These are phyloP conservation scores for Ophiosphaerella korrae DNA, from an alignment of 2,329 filamentous ascomycete species.

Conservation along the genomic window DNA sequence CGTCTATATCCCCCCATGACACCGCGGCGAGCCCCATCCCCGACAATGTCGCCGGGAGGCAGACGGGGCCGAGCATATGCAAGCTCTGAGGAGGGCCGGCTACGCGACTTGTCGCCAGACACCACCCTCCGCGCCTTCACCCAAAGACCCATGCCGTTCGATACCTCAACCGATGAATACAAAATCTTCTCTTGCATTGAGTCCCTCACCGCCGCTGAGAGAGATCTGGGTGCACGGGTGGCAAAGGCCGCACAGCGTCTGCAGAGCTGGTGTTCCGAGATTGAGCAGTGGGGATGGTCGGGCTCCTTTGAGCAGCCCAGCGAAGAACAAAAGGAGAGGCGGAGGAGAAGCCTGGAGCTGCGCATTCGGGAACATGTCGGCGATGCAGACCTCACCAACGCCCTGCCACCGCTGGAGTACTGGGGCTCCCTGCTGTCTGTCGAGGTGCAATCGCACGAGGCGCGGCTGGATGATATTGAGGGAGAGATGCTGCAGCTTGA, in stretches of 20 bases:
- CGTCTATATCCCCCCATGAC: constrained; percentile 39
- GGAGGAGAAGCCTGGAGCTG: constrained; percentile 37
- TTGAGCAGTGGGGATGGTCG: constrained; percentile 66
- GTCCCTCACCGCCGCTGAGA: constrained; percentile 66
- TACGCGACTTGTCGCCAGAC: constrained; percentile 48
- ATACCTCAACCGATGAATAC: constrained; percentile 49
- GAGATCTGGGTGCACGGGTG: constrained; percentile 72
- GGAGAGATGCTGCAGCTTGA: constrained; percentile 71
- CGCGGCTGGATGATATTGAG: constrained; percentile 74
- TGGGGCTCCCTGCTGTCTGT: constrained; percentile 72
- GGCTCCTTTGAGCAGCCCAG: constrained; percentile 53
- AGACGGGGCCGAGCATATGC: constrained; percentile 31
- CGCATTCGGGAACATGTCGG: constrained; percentile 39
- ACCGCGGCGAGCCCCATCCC: constrained; percentile 39
- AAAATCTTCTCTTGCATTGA: constrained; percentile 62
- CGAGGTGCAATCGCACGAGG: constrained; percentile 71
- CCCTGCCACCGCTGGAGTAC: constrained; percentile 53
- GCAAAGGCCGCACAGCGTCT: constrained; percentile 73
- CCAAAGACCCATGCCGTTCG: constrained; percentile 51
- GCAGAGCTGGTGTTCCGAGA: constrained; percentile 75
- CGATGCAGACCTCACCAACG: constrained; percentile 25
- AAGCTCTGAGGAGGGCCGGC: constrained; percentile 38
- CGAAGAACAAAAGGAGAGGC: constrained; percentile 30
- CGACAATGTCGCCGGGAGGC: constrained; percentile 40
- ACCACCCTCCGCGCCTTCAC: constrained; percentile 51